Percentiles rank a stretch among this genome's conserved stretches.
phyloP scores from a whole-genome alignment of 2,329 filamentous ascomycete genomes.

The Colletotrichum lindemuthianum region DNA sequence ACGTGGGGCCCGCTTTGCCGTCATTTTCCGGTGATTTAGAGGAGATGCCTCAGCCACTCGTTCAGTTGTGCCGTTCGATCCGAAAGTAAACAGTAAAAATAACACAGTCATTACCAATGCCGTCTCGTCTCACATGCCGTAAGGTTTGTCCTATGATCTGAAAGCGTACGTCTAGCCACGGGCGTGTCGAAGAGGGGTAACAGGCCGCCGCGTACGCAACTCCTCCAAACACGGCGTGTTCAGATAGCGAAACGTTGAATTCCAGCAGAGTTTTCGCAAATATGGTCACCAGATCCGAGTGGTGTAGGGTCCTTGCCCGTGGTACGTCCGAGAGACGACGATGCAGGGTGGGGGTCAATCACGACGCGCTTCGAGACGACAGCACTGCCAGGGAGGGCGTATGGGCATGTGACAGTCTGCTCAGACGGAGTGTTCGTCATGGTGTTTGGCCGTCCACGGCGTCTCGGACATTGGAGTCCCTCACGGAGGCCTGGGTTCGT shows the following conservation, averaged over 20 bases:
- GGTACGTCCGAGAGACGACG: slow-evolving; percentile 12
- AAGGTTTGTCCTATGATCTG: slow-evolving; percentile 9
- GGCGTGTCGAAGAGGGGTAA: too few species aligned
- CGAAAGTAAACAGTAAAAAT: slow-evolving; percentile 3
- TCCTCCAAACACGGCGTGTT: background rate
- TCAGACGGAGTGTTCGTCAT: background rate
- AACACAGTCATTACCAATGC: slow-evolving; percentile 26
- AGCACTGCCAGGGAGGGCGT: background rate
- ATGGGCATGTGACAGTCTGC: background rate
- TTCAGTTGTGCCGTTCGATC: background rate
- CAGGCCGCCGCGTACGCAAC: background rate
- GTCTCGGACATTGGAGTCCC: too few species aligned
- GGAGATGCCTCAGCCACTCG: background rate
- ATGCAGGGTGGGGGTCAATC: background rate
- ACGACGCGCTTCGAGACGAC: too few species aligned
- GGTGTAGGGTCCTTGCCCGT: background rate
- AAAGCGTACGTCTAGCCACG: too few species aligned
- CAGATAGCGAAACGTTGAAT: slow-evolving; percentile 2
- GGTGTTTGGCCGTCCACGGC: too few species aligned
- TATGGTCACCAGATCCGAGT: too few species aligned
- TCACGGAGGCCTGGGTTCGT: too few species aligned
- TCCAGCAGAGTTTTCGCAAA: background rate
- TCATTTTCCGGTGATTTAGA: too few species aligned
- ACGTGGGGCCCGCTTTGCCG: too few species aligned
- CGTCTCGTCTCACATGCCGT: slow-evolving; percentile 21